Evolutionary conservation across 352 stramenopile species (phyloP).

Genomic region (Hyaloperonospora arabidopsidis): DNA sequence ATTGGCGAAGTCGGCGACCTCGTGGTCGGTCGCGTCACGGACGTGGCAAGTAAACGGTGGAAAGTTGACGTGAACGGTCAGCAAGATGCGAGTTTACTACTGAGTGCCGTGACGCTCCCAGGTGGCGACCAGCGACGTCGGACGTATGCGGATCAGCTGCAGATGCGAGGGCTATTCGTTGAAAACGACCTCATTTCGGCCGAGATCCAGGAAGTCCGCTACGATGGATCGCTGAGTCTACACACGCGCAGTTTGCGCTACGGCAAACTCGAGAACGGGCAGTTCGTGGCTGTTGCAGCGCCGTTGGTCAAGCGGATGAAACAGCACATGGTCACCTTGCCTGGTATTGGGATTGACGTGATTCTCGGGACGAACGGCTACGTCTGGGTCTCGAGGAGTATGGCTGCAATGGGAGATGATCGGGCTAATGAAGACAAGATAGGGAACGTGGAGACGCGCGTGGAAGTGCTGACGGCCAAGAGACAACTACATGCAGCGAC

Average conservation of each 20-base stretch:
- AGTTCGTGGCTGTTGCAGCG: slow-evolving; percentile 84
- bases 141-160: slow-evolving; percentile 94
- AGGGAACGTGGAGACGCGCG: slow-evolving; percentile 71
- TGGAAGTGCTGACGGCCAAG: slow-evolving; percentile 89
- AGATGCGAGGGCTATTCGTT: slow-evolving; percentile 93
- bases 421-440: slow-evolving; percentile 34
- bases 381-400: slow-evolving; percentile 91
- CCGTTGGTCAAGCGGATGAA: slow-evolving; percentile 89
- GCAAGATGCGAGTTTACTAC: slow-evolving; percentile 82
- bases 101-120: slow-evolving; percentile 92
- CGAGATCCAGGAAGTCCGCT: slow-evolving; percentile 78
- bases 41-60: slow-evolving; percentile 92
- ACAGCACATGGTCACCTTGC: slow-evolving; percentile 90
- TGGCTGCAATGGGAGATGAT: slow-evolving; percentile 47
- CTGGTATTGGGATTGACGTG: slow-evolving; percentile 75
- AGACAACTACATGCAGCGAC: slow-evolving; percentile 82
- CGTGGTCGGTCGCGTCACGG: slow-evolving; percentile 91
- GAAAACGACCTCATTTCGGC: slow-evolving; percentile 95
- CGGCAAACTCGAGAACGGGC: slow-evolving; percentile 92
- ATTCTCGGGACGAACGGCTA: slow-evolving; percentile 93
- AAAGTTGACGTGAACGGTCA: slow-evolving; percentile 90
- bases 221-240: slow-evolving; percentile 90
- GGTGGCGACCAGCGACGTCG: slow-evolving; percentile 93
- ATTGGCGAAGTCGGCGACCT: slow-evolving; percentile 95
- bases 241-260: slow-evolving; percentile 93